Evolutionary conservation across 495 filamentous ascomycete genomes (phyloP), one percentile per base, ranked within the genome.

Genomic region (Penicillium subrubescens): DNA sequence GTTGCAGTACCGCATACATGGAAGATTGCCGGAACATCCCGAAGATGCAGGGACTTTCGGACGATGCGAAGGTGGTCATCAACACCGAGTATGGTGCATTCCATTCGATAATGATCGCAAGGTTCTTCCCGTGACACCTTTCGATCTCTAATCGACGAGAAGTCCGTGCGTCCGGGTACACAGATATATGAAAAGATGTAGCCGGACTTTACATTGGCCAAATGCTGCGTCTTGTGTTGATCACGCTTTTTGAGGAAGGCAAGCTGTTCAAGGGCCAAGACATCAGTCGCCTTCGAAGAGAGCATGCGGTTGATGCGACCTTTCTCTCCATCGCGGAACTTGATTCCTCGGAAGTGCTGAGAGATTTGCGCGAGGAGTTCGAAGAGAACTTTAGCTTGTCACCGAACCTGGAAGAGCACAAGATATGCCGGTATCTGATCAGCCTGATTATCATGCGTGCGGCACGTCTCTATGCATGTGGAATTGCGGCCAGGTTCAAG

Each of bases 81-180:
- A 98, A 98, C 81, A 97, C 94, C 76, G 94, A 97, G 78, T 98
- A 92, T 85, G 94, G 94, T 55, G 93, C 94, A 44, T 97, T 97
- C 75, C 94, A 44, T 97, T 97, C 75, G 94, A 98, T 77, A 97
- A 96, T 75, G 91, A 96, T 72, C 88, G 91, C 77, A 81, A 88
- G 52, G 86, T 97, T 46, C 85, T 97, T 10, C 94, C 93, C 5
- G 25, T 67, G 55, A 73, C 69, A 2, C 57, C 62, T 6, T 75
- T 76, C 56, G 82, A 84, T 59, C 51, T 58, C 0, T 72, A 19
- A 73, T 84, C 39, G 81, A 83, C 63, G 17, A 63, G 10, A 61
- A 72, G n/a, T 83, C 81, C 1, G 63, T 75, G 0, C 74, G 72
- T 5, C 81, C 80, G 0, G 80, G 77, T 5, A 76, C 80, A 37